These are phyloP conservation scores for Lachnellula suecica DNA, from an alignment of 2,329 filamentous ascomycete species.

Conservation along the genomic window DNA sequence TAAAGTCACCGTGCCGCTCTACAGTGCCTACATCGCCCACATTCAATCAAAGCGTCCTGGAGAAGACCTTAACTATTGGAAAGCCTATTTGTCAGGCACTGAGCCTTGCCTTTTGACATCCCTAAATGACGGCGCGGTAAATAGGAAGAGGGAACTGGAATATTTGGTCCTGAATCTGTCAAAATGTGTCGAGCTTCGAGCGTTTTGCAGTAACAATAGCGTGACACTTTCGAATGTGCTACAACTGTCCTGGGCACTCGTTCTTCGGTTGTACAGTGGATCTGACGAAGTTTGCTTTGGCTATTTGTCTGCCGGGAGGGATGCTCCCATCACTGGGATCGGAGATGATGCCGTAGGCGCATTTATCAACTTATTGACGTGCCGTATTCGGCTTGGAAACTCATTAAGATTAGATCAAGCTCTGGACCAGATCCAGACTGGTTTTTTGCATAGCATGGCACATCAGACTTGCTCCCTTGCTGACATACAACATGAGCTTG, in stretches of 20 bases:
- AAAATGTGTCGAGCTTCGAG: slow-evolving; percentile 17
- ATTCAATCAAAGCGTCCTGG: slow-evolving; percentile 25
- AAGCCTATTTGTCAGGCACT: slow-evolving; percentile 24
- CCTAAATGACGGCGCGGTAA: slow-evolving; percentile 20
- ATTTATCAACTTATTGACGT: slow-evolving; percentile 12
- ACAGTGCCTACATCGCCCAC: slow-evolving; percentile 35
- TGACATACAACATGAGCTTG: slow-evolving; percentile 34
- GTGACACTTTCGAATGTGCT: slow-evolving; percentile 39
- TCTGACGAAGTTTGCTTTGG: slow-evolving; percentile 40
- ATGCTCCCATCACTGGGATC: slow-evolving; percentile 8
- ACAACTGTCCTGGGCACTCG: slow-evolving; percentile 39
- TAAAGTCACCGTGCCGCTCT: slow-evolving; percentile 1
- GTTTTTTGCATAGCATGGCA: slow-evolving; percentile 4
- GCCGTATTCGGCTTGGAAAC: slow-evolving; percentile 1
- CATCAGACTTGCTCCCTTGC: slow-evolving; percentile 11
- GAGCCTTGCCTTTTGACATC: slow-evolving; percentile 37
- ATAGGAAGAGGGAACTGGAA: slow-evolving; percentile 12
- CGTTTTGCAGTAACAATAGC: slow-evolving; percentile 4
- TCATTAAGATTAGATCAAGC: not conserved
- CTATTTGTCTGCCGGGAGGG: slow-evolving; percentile 37
- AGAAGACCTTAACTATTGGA: slow-evolving; percentile 28
- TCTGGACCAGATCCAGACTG: slow-evolving; percentile 6
- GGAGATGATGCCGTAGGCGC: slow-evolving; percentile 7
- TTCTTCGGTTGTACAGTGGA: slow-evolving; percentile 37
- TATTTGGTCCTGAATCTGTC: slow-evolving; percentile 10